Evolutionary conservation across 208 protist genomes (phyloP), one percentile per base, ranked within the genome.

Genomic region (Strigomonas culicis): DNA sequence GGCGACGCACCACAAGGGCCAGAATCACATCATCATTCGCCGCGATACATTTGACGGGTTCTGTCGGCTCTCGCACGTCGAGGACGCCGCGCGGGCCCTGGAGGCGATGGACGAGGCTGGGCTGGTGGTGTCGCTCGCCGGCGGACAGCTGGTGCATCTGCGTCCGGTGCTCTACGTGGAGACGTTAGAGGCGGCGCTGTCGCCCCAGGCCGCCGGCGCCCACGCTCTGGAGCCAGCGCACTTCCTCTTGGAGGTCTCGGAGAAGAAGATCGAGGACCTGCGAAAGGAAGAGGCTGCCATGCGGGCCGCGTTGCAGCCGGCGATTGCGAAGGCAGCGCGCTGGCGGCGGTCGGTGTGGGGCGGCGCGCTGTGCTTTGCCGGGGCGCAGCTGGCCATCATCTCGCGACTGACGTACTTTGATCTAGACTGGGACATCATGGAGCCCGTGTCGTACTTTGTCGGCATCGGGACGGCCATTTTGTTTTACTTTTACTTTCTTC

Each of bases 341-440:
- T 86, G 82, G 83, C 81, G 87, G 1, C 77, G 78, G 25, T 39
- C 64, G 11, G 60, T 95, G 27, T 95, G 89, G 89, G 74, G 77
- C 2, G 68, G 66, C 17, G 75, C 84, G 1, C 57, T 92, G 2
- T 66, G 76, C 31, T 90, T 84, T 47, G 70, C 74, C 1, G 87
- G 84, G 10, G 68, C 74, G 0, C 83, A 96, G 55, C 69, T 96
- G 22, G 86, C 84, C 19, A 58, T 90, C 25, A 84, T 93, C n/a
- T 76, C 86, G 0, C 87, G 87, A 4, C 82, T 96, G 25, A 96
- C 90, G 0, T 96, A 84, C 67, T 82, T 93, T 66, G 90, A 96
- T 46, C 62, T 96, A 1, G 81, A 93, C 63, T 96, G 90, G 90
- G 90, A 96, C 77, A 88, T 86, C 49, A 96, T 96, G 90, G 90